Base-by-base conservation (phyloP, 2,329 filamentous ascomycete genomes). In the Talaromyces atroroseus region DNA sequence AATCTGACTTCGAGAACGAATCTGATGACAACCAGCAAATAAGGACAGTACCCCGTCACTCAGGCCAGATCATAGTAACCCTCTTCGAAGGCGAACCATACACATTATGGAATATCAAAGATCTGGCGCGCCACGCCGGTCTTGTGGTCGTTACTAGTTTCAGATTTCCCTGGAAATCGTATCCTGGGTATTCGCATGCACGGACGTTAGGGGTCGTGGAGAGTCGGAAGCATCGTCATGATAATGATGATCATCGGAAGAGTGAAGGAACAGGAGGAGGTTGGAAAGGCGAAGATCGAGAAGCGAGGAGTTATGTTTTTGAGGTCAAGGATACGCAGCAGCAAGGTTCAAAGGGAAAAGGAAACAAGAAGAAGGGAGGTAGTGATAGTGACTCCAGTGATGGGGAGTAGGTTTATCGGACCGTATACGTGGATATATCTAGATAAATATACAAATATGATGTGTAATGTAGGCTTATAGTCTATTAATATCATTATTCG, bases 51-150 rank as follows among this genome's bases (percentile, higher is more conserved):
- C 53, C 53, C 3, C 23, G 53, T 10, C 66, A 65, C 3, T 69
- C 71, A n/a, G 77, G 77, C 5, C 73, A 82, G 64, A 85, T 96
- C 54, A 74, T 96, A 52, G 85, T 97, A 21, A 95, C 91, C 0
- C 76, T 97, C 10, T 99, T 99, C 70, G 92, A 96, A 71, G 89
- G 88, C 58, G 88, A 95, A 71, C 94, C 94, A 0, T 99, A 99
- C 71, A 92, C 90, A 2, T 80, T 96, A 1, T 99, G 94, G 94
- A 96, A 97, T 74, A 81, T 97, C 24, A 83, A 86, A 36, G 92
- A 96, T 75, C 78, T 99, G 26, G 94, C 83, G 1, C 81, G 92
- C 6, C 90, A 96, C 66, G 71, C 71, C 44, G 74, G 76, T n/a
- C 55, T 78, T 60, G 65, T 68, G 59, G 72, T 78, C 56, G 71